Conservation (phyloP, 768 basidiomycete genomes). For the Atractiella rhizophila region DNA sequence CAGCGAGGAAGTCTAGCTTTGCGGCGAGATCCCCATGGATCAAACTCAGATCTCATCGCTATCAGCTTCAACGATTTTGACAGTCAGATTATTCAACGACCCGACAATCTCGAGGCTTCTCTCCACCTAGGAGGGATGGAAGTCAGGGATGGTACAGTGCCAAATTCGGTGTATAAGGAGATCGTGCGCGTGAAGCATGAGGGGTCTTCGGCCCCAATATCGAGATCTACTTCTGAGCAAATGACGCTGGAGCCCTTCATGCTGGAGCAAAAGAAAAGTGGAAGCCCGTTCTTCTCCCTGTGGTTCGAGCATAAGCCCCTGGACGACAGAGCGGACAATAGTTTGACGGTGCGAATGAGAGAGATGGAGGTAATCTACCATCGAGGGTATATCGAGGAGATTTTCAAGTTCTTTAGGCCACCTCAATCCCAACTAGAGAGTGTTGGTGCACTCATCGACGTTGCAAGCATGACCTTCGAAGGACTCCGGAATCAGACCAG, state of each 20-base stretch:
- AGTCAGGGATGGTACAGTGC: slow-evolving; percentile 75
- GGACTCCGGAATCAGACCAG: slow-evolving; percentile 79
- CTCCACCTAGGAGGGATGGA: slow-evolving; percentile 62
- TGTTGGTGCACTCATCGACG: slow-evolving; percentile 70
- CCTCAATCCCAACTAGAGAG: slow-evolving; percentile 86
- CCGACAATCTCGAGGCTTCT: slow-evolving; percentile 60
- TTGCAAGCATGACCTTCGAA: slow-evolving; percentile 76
- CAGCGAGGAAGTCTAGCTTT: slow-evolving; percentile 70
- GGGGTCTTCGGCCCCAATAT: slow-evolving; percentile 6
- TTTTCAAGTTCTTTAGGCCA: slow-evolving; percentile 74
- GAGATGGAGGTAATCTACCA: slow-evolving; percentile 96
- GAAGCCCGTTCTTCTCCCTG: slow-evolving; percentile 50
- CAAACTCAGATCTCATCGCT: slow-evolving; percentile 47
- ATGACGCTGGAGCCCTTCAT: slow-evolving; percentile 12
- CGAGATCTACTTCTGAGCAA: slow-evolving; percentile 6
- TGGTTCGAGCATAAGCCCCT: slow-evolving; percentile 80
- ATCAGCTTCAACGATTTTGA: slow-evolving; percentile 66
- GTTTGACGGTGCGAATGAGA: slow-evolving; percentile 40
- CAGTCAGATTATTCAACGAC: slow-evolving; percentile 57
- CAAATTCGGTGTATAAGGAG: slow-evolving; percentile 53
- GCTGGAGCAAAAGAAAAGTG: slow-evolving; percentile 1
- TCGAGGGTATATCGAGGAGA: slow-evolving; percentile 69
- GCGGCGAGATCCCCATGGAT: slow-evolving; percentile 41
- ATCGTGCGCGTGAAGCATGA: slow-evolving; percentile 59
- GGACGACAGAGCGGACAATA: slow-evolving; percentile 72